A percentile compares a stretch with the other conserved stretches of the same genome.
phyloP scores from a whole-genome alignment of 129 eudicot genomes.

The Logfia minima region DNA sequence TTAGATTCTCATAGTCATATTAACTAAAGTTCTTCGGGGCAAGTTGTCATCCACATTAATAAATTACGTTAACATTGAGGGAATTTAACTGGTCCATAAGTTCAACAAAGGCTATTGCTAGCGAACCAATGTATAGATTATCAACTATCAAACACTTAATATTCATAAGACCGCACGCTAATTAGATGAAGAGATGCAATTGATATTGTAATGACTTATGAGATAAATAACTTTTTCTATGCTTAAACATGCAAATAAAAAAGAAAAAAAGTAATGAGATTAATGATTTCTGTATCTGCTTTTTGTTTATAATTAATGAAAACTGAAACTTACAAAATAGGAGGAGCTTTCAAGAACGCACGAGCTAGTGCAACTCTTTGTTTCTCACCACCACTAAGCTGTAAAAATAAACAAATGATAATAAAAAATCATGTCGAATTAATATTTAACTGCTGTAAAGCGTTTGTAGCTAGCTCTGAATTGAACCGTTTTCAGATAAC shows the following conservation, averaged over 20 bases:
- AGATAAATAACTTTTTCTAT: background rate
- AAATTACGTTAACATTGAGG: background rate
- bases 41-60: background rate
- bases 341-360: constrained; percentile 88
- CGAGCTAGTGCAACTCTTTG: constrained; percentile 96
- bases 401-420: constrained; percentile 28
- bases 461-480: too few species aligned
- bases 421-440: background rate
- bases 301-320: too few species aligned
- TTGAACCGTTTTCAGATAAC: background rate
- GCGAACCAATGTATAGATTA: background rate
- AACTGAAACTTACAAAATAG: constrained; percentile 58
- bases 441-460: background rate
- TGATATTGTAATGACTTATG: background rate
- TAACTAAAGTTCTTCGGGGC: background rate
- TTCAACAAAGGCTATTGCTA: background rate
- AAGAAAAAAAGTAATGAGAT: background rate
- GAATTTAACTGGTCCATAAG: background rate
- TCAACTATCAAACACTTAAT: too few species aligned
- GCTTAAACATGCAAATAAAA: background rate
- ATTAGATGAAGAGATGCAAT: background rate
- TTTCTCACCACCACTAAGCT: constrained; percentile 99
- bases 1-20: background rate
- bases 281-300: background rate
- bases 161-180: too few species aligned